phyloP scores from a whole-genome alignment of 2,329 filamentous ascomycete genomes.

The Nigrograna mackinnonii region DNA sequence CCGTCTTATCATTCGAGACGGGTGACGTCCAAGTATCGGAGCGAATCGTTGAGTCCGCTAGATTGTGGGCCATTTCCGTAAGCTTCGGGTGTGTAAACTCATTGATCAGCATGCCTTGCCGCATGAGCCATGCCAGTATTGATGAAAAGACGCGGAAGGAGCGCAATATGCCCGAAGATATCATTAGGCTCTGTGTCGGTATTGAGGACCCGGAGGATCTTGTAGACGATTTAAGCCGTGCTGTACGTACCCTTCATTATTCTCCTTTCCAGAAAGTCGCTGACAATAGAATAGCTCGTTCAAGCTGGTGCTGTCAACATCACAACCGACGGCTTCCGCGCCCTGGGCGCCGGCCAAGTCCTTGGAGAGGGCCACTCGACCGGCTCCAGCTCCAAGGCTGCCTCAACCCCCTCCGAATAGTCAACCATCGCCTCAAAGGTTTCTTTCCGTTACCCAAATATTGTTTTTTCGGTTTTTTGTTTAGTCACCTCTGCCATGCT shows the following conservation, averaged over 20 bases:
- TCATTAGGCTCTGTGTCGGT: constrained; percentile 92
- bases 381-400: constrained; percentile 1
- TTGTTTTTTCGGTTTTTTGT: not conserved
- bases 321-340: constrained; percentile 80
- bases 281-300: constrained; percentile 61
- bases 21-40: constrained; percentile 83
- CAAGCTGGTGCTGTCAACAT: constrained; percentile 92
- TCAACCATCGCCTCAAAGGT: not conserved
- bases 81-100: constrained; percentile 99
- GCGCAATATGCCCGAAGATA: constrained; percentile 86
- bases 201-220: constrained; percentile 93
- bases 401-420: constrained; percentile 17
- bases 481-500: constrained; percentile 40
- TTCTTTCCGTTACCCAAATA: not conserved
- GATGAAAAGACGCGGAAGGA: constrained; percentile 82
- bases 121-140: constrained; percentile 99
- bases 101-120: constrained; percentile 98
- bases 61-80: constrained; percentile 92
- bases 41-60: constrained; percentile 89
- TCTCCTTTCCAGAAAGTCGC: constrained; percentile 1
- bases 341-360: constrained; percentile 39
- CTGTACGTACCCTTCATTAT: constrained; percentile 72
- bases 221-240: constrained; percentile 88
- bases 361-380: no score
- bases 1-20: constrained; percentile 94